Base-by-base conservation (phyloP, 192 early-diverging fungal genomes). In the Mortierella antarctica region DNA sequence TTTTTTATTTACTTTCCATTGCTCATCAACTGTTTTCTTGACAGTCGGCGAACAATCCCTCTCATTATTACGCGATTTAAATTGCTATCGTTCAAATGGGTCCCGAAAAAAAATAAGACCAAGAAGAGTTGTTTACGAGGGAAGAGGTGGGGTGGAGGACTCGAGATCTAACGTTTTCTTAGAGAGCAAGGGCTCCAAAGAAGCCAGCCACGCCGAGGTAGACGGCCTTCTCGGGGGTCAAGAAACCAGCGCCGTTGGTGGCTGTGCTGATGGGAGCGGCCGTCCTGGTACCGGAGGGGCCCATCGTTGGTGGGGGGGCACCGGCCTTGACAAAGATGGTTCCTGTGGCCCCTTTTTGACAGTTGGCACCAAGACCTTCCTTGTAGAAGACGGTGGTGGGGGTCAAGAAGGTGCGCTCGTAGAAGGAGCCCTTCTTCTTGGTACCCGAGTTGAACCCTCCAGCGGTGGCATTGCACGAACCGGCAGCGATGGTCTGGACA, bases 151-250 rank as follows among this genome's bases (percentile, higher is more conserved):
- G 51, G 23, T 7, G 41, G 40, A 67, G 50, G 14, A 44, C 9
- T 13, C n/a, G 15, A 45, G 8, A 4, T 13, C n/a, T 12, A 10
- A 45, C 39, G 18, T 31, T 56, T 8, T 18, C 8, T 65, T 73
- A 73, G n/a, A 73, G 71, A 12, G 42, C 55, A 41, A 73, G 57
- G 46, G 63, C 71, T 52, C 63, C 63, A 40, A 73, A 45, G 71
- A 73, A 73, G 62, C 54, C 46, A 10, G 48, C 49, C 42, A 65
- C 57, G 31, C 55, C 71, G 48, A 73, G 18, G 49, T 59, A 20
- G 18, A 73, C 48, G 7, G 71, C 57, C 20, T 65, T 59, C 63
- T 73, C 63, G 49, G 49, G 54, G 10, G 71, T 65, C 46, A 65
- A 21, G 48, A 42, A 47, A 45, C 21, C 20, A 23, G 63, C 62